These are phyloP conservation scores for Diplosphaera chodatii DNA, from an alignment of 139 green algal species.

Conservation along the genomic window DNA sequence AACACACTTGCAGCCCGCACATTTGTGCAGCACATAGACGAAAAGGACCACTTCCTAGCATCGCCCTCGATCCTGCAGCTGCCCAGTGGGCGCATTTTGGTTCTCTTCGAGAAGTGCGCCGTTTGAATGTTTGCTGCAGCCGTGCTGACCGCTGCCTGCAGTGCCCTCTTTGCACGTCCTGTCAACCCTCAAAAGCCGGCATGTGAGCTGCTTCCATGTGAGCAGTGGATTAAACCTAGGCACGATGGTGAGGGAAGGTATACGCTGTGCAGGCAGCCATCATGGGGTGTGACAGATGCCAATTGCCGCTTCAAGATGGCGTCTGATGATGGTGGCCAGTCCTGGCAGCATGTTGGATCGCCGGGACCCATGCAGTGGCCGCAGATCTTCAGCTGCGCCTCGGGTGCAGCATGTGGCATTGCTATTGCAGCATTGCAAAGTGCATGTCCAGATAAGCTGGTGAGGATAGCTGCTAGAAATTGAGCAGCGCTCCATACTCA, in stretches of 20 bases:
- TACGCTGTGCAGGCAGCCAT: not conserved
- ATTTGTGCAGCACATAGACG: constrained; percentile 4
- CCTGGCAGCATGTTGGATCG: constrained; percentile 9
- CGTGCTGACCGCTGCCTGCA: no score
- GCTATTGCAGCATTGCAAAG: no score
- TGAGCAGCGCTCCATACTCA: no score
- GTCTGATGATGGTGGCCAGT: constrained; percentile 12
- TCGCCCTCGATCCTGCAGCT: constrained; percentile 13
- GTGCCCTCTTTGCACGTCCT: no score
- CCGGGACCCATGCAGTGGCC: constrained; percentile 23
- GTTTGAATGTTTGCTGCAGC: no score
- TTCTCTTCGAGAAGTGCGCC: constrained; percentile 12
- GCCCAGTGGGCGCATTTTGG: constrained; percentile 11
- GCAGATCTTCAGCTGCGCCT: not conserved
- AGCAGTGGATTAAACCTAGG: no score
- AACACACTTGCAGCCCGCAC: not conserved
- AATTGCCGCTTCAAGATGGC: constrained; percentile 10
- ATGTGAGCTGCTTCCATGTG: no score
- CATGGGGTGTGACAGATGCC: not conserved
- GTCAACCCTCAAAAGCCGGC: no score
- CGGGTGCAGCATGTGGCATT: not conserved
- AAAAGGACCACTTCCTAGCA: constrained; percentile 13
- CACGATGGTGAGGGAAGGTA: no score
- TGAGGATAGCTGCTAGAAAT: no score
- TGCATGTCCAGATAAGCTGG: no score